A percentile compares a stretch with the other conserved stretches of the same genome.
These are phyloP conservation scores for Aspergillus olivimuriae DNA, from an alignment of 495 filamentous ascomycete genomes.

Conservation along the genomic window DNA sequence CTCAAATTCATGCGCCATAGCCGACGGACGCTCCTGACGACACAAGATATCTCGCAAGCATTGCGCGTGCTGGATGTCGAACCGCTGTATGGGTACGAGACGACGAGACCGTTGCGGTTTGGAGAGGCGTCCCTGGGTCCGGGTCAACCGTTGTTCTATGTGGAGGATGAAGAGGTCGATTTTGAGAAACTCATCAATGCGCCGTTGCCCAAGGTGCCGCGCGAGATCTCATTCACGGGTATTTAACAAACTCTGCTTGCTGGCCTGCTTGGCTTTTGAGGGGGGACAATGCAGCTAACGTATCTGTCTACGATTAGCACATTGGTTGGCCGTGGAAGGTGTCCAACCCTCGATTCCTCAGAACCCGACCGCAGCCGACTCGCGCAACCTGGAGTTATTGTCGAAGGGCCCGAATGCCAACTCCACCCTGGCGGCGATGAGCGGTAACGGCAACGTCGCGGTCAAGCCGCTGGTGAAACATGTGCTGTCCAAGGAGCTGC, in stretches of 20 bases:
- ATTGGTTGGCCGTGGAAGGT: constrained; percentile 95
- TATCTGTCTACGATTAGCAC: no score
- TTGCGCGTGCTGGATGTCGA: constrained; percentile 83
- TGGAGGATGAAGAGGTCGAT: constrained; percentile 97
- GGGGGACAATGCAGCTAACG: no score
- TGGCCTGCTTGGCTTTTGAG: no score
- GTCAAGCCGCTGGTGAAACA: constrained; percentile 92
- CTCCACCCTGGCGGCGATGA: constrained; percentile 71
- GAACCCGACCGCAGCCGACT: constrained; percentile 82
- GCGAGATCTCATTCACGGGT: constrained; percentile 91
- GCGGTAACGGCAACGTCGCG: constrained; percentile 71
- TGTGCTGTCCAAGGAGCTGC: constrained; percentile 86
- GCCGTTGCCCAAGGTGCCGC: constrained; percentile 85
- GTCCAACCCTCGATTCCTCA: constrained; percentile 94
- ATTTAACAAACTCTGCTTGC: constrained; percentile 15
- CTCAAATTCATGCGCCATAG: constrained; percentile 91
- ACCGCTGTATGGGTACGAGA: constrained; percentile 92
- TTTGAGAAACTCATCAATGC: constrained; percentile 98
- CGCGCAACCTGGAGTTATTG: constrained; percentile 71
- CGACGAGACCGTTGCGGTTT: constrained; percentile 75
- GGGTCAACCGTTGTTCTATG: constrained; percentile 93
- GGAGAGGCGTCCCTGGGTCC: constrained; percentile 91
- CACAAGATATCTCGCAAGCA: constrained; percentile 79
- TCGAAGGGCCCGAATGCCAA: constrained; percentile 86
- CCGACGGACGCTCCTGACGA: constrained; percentile 73